Conservation (phyloP, 2,329 filamentous ascomycete species). For the Raffaelea ambrosiae region DNA sequence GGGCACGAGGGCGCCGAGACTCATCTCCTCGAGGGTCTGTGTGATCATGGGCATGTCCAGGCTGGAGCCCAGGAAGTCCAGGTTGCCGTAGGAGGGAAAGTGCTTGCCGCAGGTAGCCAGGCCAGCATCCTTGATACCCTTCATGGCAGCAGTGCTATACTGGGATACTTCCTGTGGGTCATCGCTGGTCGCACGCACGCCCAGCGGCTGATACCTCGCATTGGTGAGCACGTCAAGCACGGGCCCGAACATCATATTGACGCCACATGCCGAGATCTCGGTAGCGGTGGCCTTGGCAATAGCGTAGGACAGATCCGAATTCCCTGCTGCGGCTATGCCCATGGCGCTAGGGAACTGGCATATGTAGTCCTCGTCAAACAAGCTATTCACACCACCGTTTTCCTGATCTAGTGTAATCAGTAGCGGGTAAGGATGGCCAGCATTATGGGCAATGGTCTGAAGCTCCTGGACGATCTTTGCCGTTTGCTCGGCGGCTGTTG, state of each 20-base stretch:
- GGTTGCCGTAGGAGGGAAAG: constrained; percentile 90
- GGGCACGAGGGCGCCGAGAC: constrained; percentile 81
- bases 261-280: constrained; percentile 84
- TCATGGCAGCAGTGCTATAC: constrained; percentile 84
- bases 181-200: constrained; percentile 82
- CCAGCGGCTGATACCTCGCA: constrained; percentile 80
- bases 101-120: constrained; percentile 89
- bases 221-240: constrained; percentile 93
- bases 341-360: constrained; percentile 96
- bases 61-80: constrained; percentile 86
- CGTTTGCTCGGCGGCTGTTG: constrained; percentile 77
- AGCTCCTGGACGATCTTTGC: constrained; percentile 82
- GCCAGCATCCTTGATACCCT: constrained; percentile 86
- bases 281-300: constrained; percentile 89
- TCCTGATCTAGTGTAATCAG: constrained; percentile 93
- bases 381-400: constrained; percentile 94
- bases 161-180: constrained; percentile 92
- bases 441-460: constrained; percentile 83
- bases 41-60: constrained; percentile 93
- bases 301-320: constrained; percentile 74
- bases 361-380: constrained; percentile 92
- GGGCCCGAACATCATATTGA: constrained; percentile 92
- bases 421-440: constrained; percentile 81
- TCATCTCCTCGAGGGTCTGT: constrained; percentile 85
- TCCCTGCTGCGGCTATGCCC: constrained; percentile 90